phyloP scores from a whole-genome alignment of 805 yeast species.

The Yamadazyma scolyti region DNA sequence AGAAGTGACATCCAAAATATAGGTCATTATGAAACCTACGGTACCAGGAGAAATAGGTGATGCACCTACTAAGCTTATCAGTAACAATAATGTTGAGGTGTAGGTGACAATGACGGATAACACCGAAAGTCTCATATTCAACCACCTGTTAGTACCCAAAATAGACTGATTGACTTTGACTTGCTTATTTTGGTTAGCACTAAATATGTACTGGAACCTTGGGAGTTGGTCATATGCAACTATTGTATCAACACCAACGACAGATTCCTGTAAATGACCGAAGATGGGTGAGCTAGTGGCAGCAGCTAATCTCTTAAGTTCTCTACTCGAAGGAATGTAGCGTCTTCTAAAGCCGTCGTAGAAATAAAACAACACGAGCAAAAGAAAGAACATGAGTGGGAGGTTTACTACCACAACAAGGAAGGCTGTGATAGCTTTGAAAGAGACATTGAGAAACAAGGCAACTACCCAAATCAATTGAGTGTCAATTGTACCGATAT shows the following conservation, averaged over 20 bases:
- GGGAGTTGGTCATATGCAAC: conserved; percentile 67
- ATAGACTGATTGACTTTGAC: conserved; percentile 92
- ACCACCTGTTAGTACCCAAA: conserved; percentile 93
- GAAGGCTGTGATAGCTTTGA: conserved; percentile 48
- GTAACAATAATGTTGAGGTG: conserved; percentile 22
- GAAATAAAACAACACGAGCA: conserved; percentile 55
- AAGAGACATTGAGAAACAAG: conserved; percentile 58
- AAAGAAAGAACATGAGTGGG: conserved; percentile 29
- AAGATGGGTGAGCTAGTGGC: conserved; percentile 76
- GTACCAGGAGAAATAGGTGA: conserved; percentile 27
- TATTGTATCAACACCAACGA: conserved; percentile 71
- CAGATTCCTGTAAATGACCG: conserved; percentile 81
- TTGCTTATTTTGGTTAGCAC: conserved; percentile 74
- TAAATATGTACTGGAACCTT: conserved; percentile 63
- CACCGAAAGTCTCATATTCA: conserved; percentile 71
- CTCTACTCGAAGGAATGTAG: conserved; percentile 74
- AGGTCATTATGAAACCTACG: conserved; percentile 90
- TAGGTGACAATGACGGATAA: conserved; percentile 32
- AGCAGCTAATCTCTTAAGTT: conserved; percentile 77
- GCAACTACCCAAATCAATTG: conserved; percentile 65
- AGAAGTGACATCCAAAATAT: conserved; percentile 90
- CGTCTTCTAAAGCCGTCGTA: conserved; percentile 60
- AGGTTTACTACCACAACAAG: conserved; percentile 27
- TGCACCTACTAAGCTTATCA: conserved; percentile 19
- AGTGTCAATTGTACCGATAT: conserved; percentile 86